These are phyloP conservation scores for Corrigiola litoralis DNA, from an alignment of 179 eudicot genomes.

Conservation along the genomic window DNA sequence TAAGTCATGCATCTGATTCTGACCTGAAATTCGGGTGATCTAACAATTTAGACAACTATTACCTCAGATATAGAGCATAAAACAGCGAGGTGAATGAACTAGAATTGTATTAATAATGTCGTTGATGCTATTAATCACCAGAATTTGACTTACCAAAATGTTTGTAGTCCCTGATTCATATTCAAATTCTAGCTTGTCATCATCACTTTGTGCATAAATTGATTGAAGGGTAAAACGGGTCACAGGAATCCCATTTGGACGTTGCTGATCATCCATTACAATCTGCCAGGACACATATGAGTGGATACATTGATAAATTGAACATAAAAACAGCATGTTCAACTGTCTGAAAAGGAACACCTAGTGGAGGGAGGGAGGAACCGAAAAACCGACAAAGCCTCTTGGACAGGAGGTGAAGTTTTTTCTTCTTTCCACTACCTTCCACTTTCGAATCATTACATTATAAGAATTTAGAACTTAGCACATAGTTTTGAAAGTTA, in stretches of 20 bases:
- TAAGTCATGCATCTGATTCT: too few relatives aligned
- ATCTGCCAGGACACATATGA: slow-evolving; percentile 51
- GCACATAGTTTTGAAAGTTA: background rate
- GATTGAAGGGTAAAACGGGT: slow-evolving; percentile 93
- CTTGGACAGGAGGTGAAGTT: background rate
- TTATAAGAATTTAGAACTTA: background rate
- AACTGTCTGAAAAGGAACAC: background rate
- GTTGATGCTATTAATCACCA: background rate
- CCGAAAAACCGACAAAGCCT: background rate
- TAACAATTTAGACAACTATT: background rate
- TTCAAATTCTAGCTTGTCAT: slow-evolving; percentile 93
- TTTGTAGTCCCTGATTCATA: slow-evolving; percentile 96
- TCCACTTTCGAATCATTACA: background rate
- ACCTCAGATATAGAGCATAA: too few relatives aligned
- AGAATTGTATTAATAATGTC: background rate
- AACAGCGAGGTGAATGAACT: too few relatives aligned
- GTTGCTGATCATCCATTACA: slow-evolving; percentile 98
- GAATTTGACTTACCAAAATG: slow-evolving; percentile 58
- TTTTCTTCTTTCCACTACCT: background rate
- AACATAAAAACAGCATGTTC: background rate
- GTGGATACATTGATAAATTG: background rate
- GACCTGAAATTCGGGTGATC: background rate
- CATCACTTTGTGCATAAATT: slow-evolving; percentile 91
- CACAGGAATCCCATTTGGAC: slow-evolving; percentile 93
- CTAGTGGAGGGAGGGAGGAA: background rate